Evolutionary conservation across 331 rosid genomes (phyloP), one percentile per base, ranked within the genome.

Genomic region (Pyracantha coccinea): DNA sequence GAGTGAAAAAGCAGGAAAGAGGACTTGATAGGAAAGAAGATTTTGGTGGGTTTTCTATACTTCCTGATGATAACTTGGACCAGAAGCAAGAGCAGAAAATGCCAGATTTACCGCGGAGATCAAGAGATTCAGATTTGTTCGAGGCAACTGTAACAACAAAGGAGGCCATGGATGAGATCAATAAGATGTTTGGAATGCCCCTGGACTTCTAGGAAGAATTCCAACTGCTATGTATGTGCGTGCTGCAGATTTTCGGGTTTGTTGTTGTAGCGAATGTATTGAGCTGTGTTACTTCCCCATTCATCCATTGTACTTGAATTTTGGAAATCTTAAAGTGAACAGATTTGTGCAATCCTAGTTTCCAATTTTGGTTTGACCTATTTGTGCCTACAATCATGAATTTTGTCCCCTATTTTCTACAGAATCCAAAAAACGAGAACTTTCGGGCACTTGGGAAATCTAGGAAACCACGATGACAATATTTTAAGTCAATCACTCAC

Each of bases 141-240:
- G 99, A 94, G 87, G 93, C 97, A 70, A 92, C 97, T 32, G 38
- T 90, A 52, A 79, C 76, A 68, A 95, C 96, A 64, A 92, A 85
- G 88, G 91, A 90, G 76, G 99, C 97, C 73, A 82, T 88, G 87
- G 96, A 90, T 64, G 96, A 95, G 67, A 95, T 95, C 66, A 95
- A 92, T 83, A 85, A 89, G 73, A 84, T 95, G 99, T 95, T 95
- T 78, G 89, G 82, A 47, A 83, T 86, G 97, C 96, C 99, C 23
- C 65, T 94, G 84, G 76, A 90, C 77, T 86, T 89, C 76, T 89
- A 87, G 83, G 59, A n/a, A 63, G 24, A 52, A 52, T 17, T 17
- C 1, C 45, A 63, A 28, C 11, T 12, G 54, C 44, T 54, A 14
- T 10, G 76, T 12, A 23, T 15, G 23, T 27, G 20, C 41, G 65